These are phyloP conservation scores for Penstemon eatonii DNA, from an alignment of 257 asterid genomes.

Conservation along the genomic window DNA sequence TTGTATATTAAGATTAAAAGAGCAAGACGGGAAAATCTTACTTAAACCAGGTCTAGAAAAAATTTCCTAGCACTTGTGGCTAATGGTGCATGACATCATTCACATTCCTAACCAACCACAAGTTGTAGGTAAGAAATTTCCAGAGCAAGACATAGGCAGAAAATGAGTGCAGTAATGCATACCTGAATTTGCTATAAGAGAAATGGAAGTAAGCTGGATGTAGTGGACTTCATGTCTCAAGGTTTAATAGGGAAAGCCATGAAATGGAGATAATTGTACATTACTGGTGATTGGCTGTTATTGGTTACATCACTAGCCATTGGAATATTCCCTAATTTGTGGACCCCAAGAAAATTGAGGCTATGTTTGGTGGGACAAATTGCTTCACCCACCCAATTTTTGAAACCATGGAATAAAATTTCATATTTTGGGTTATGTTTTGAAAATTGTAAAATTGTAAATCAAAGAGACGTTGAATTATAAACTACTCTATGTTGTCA, in stretches of 20 bases:
- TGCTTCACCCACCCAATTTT: background rate
- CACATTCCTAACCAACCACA: no score
- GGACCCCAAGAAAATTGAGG: conserved; percentile 31
- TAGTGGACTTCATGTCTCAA: conserved; percentile 7
- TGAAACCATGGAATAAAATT: background rate
- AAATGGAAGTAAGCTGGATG: background rate
- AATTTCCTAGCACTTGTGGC: no score
- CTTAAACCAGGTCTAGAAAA: no score
- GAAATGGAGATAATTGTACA: conserved; percentile 26
- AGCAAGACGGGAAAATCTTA: no score
- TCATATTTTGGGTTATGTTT: background rate
- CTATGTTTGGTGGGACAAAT: background rate
- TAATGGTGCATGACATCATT: no score
- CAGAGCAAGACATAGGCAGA: no score
- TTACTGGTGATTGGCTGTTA: conserved; percentile 52
- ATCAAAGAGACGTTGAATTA: no score
- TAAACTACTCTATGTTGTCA: no score
- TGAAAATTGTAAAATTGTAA: no score
- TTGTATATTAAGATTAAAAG: no score
- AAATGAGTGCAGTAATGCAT: conserved; percentile 12
- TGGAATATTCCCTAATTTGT: conserved; percentile 34
- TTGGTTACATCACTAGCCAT: conserved; percentile 54
- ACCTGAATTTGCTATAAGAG: conserved; percentile 22
- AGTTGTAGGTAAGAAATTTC: no score
- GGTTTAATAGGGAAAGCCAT: conserved; percentile 7